Percentiles rank a stretch among this genome's conserved stretches.
Evolutionary conservation across 73 alveolate species (phyloP).

Genomic region (Uronychia binucleata): DNA sequence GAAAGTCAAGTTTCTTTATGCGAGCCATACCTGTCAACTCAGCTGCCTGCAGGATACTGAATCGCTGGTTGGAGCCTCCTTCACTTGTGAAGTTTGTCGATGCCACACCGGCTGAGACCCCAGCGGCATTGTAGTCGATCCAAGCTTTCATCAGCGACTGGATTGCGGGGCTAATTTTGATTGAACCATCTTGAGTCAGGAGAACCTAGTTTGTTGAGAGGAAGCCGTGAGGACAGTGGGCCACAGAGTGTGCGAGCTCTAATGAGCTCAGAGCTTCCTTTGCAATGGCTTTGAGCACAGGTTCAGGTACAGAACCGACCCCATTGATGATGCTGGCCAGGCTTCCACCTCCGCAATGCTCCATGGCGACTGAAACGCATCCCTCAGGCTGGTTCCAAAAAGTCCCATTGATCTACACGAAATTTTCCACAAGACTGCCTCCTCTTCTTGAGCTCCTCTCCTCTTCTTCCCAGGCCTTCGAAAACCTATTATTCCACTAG

Average conservation of each 20-base stretch:
- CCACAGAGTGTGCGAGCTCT: conserved; percentile 10
- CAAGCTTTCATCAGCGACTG: not conserved
- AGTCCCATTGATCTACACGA: conserved; percentile 32
- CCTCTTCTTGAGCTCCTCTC: not conserved
- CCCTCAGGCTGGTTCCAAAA: conserved; percentile 85
- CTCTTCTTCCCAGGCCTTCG: not conserved
- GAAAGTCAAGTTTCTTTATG: not conserved
- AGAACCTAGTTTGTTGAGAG: not conserved
- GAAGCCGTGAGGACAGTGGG: not conserved
- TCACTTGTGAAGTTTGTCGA: not conserved
- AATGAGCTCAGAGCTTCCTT: not conserved
- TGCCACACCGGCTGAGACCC: not conserved
- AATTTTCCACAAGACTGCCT: conserved; percentile 32
- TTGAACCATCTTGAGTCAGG: not conserved
- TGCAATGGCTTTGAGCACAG: conserved; percentile 12
- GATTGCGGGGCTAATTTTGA: not conserved
- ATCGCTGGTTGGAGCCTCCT: not conserved
- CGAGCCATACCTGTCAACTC: not conserved
- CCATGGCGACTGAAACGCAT: conserved; percentile 70
- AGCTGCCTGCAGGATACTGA: not conserved
- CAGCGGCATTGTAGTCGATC: not conserved
- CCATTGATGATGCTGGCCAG: conserved; percentile 6
- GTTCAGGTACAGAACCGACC: conserved; percentile 33
- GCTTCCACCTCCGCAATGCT: conserved; percentile 45
- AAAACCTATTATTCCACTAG: not conserved